Evolutionary conservation across 2,329 filamentous ascomycete species (phyloP), one percentile per base, ranked within the genome.

Genomic region (Botryosphaeria dothidea): DNA sequence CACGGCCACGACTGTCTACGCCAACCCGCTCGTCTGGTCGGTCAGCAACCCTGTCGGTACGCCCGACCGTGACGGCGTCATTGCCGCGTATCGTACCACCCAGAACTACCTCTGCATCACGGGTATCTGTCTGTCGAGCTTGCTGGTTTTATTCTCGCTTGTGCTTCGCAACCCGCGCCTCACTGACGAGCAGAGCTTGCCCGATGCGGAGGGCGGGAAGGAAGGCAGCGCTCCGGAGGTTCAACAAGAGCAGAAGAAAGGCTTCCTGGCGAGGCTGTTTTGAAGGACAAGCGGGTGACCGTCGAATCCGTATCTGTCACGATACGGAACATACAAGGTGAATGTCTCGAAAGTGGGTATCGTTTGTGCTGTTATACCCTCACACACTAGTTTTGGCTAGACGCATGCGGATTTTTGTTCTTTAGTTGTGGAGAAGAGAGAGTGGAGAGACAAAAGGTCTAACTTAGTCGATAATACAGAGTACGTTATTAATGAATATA

Each of bases 91-190:
- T 66, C 76, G 76, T 64, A 73, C 81, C 58, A 77, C 79, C 0
- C 83, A 85, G 71, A 71, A 78, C 3, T 66, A 84, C 36, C 73
- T 85, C 7, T 84, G 81, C 66, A 84, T 84, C 62, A 80, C 81
- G 0, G 83, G 82, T 15, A 81, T 84, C 31, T 83, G 81, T 66
- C 69, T 85, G 8, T 81, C 78, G 8, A 74, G 81, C 11, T 74
- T 82, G 3, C 69, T 85, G 34, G 80, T 84, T 64, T 71, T 68
- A 0, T 84, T 84, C 67, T 72, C 82, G 2, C 69, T 80, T 36
- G 75, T 78, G 29, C 75, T 84, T 61, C 73, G 82, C 19, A 81
- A 84, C 66, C 82, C 82, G 3, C 75, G 71, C 51, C 71, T 84
- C 62, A 78, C 77, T 3, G 76, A 80, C 52, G 77, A 80, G 64